Evolutionary conservation across 23 red algal species (phyloP), one percentile per base, ranked within the genome.

Genomic region (Gracilaria gracilis): DNA sequence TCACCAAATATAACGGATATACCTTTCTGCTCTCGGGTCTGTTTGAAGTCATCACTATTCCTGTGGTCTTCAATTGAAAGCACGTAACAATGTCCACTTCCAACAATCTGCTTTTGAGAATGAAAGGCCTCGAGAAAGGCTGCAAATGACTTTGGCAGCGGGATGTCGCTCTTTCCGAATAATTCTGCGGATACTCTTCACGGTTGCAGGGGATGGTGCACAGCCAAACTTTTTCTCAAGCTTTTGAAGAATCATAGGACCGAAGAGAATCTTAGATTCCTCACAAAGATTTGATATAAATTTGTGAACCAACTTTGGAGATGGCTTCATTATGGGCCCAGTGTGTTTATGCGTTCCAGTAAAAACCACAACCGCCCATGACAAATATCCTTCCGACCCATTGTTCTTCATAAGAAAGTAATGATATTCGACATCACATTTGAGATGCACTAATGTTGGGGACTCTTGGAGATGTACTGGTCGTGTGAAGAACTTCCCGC

Each of bases 1-100:
- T 49, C 40, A 46, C 72, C 72, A 23, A 39, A n/a, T n/a, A 77
- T 77, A 11, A 37, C 72, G n/a, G 34, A 77, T 12, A 77, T 4
- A 46, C 72, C 72, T 27, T 49, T 31, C 49, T 77, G 39, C 42
- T 77, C 51, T 17, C 17, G 51, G 7, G 51, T 20, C 17, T 15
- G 51, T 19, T 55, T 15, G 51, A 55, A 19, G 1, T 55, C 51
- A 20, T 55, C 51, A 20, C 51, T 55, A 2, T 55, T 19, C 19
- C 51, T 55, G 51, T 55, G 51, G 17, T 55, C 51, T 19, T 55
- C 14, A 55, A 55, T 15, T 55, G 51, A 20, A 19, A 55, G 51
- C 17, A 55, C 11, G 19, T 55, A 55, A 9, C 9, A 55, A 19
- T 55, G 11, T 17, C 14, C 51, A 19, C 17, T 55, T 55, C 51